A percentile compares a stretch with the other conserved stretches of the same genome.
phyloP scores from a whole-genome alignment of 768 basidiomycete species.

The Macrolepiota dolichaula region DNA sequence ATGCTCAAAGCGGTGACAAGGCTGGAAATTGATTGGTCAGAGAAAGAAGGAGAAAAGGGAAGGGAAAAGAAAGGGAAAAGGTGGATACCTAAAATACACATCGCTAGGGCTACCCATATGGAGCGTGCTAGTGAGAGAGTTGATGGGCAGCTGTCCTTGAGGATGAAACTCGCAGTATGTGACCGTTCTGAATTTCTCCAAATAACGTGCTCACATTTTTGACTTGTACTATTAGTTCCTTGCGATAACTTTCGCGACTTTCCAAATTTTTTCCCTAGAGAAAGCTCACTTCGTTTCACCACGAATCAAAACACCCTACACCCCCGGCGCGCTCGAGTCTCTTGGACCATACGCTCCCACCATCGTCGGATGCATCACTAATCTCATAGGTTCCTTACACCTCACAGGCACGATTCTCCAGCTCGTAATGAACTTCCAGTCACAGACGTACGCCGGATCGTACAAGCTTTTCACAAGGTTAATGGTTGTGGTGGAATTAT shows the following conservation, averaged over 20 bases:
- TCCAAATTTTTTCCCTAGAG: neutral
- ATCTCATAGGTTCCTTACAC: slow-evolving; percentile 7
- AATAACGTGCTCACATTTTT: neutral
- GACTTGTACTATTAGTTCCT: slow-evolving; percentile 1
- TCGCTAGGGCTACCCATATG: slow-evolving; percentile 21
- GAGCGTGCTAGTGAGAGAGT: slow-evolving; percentile 27
- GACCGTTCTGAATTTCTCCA: no score
- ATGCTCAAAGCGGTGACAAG: slow-evolving; percentile 25
- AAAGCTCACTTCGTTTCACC: slow-evolving; percentile 7
- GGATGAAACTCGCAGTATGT: slow-evolving; percentile 3
- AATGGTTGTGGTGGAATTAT: neutral
- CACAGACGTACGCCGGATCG: slow-evolving; percentile 21
- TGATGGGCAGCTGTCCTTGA: slow-evolving; percentile 7
- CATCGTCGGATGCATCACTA: neutral
- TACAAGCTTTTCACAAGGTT: slow-evolving; percentile 11
- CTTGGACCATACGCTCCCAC: neutral
- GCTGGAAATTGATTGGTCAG: slow-evolving; percentile 18
- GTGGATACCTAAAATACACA: slow-evolving; percentile 18
- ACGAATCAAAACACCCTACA: neutral
- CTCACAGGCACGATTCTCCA: slow-evolving; percentile 17
- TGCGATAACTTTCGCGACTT: neutral
- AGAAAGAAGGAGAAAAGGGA: neutral
- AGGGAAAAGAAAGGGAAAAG: slow-evolving; percentile 1
- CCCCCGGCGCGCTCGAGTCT: neutral
- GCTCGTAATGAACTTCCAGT: slow-evolving; percentile 20